These are phyloP conservation scores for Leccinum subgranulosum DNA, from an alignment of 768 basidiomycete genomes.

Conservation along the genomic window DNA sequence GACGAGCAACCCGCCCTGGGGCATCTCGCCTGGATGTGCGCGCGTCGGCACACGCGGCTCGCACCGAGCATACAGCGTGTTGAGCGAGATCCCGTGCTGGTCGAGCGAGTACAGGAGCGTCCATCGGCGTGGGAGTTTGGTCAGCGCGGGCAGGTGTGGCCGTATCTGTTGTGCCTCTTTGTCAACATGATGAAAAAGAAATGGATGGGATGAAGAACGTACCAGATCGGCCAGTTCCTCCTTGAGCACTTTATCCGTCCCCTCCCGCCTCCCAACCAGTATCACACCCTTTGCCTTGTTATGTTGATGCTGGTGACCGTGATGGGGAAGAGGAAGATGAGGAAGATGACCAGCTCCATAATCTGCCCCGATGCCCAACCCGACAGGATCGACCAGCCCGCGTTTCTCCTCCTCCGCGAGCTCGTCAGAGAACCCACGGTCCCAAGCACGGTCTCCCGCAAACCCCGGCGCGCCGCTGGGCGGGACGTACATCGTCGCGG, in stretches of 20 bases:
- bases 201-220: slow-evolving; percentile 19
- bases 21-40: slow-evolving; percentile 18
- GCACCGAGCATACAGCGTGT: slow-evolving; percentile 77
- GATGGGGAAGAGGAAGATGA: background rate
- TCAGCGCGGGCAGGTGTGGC: slow-evolving; percentile 66
- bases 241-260: slow-evolving; percentile 51
- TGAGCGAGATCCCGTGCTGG: slow-evolving; percentile 91
- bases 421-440: slow-evolving; percentile 57
- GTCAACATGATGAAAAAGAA: background rate
- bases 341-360: background rate
- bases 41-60: slow-evolving; percentile 35
- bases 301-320: background rate
- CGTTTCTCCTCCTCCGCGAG: slow-evolving; percentile 40
- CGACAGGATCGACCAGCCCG: slow-evolving; percentile 35
- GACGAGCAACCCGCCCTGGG: slow-evolving; percentile 55
- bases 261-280: slow-evolving; percentile 53
- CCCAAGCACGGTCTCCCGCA: slow-evolving; percentile 62
- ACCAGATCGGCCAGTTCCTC: slow-evolving; percentile 60
- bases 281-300: slow-evolving; percentile 44
- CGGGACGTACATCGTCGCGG: slow-evolving; percentile 40
- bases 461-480: slow-evolving; percentile 79
- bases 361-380: slow-evolving; percentile 37
- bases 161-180: slow-evolving; percentile 49
- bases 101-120: slow-evolving; percentile 85
- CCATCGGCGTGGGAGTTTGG: slow-evolving; percentile 71